phyloP scores from a whole-genome alignment of 306 rosid species.

The Acacia crassicarpa region DNA sequence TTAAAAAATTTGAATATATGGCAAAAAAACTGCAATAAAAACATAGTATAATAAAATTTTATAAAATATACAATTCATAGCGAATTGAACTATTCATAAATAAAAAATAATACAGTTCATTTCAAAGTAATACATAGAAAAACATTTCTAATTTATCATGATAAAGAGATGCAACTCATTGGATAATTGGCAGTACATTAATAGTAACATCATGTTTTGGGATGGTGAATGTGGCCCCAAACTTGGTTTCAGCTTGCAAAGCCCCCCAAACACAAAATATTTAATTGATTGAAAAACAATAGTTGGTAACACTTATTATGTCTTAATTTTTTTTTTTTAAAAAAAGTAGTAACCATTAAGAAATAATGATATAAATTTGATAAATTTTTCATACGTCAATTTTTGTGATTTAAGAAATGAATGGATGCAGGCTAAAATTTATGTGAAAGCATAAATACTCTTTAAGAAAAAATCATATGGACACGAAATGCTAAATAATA shows the following conservation, averaged over 20 bases:
- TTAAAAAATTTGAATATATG: no score
- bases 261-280: not conserved
- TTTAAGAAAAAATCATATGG: not conserved
- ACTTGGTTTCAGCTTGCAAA: not conserved
- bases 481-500: not conserved
- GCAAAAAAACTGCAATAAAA: no score
- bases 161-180: not conserved
- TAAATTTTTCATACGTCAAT: not conserved
- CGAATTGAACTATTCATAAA: no score
- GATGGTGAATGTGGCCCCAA: not conserved
- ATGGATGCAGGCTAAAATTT: not conserved
- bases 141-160: not conserved
- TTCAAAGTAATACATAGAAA: not conserved
- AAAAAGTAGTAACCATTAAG: not conserved
- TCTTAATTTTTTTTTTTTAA: no score
- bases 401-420: not conserved
- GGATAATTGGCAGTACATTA: not conserved
- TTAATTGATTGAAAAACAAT: no score
- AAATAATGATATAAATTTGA: not conserved
- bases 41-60: no score
- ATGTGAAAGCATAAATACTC: not conserved
- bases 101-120: no score
- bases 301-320: not conserved
- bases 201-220: not conserved
- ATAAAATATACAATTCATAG: not conserved